Percentiles rank a stretch among this genome's conserved stretches.
These are phyloP conservation scores for Colletotrichum sp. DNA, from an alignment of 2,329 filamentous ascomycete species.

Conservation along the genomic window DNA sequence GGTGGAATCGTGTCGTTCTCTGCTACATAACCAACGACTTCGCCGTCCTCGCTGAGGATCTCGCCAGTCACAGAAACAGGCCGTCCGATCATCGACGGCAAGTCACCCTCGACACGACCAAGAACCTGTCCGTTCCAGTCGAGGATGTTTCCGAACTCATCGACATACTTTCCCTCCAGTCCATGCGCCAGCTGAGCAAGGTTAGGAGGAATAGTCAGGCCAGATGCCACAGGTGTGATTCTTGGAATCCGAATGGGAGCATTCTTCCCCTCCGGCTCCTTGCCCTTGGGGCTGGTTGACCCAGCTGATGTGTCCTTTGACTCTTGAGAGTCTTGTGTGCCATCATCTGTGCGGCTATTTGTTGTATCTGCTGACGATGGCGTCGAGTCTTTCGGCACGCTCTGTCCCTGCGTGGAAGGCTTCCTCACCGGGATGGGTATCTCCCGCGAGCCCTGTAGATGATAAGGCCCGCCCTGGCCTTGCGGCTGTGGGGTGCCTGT, in stretches of 20 bases:
- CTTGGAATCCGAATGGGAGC: constrained; percentile 41
- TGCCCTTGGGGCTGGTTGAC: background rate
- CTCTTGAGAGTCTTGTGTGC: background rate
- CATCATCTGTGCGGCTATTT: constrained; percentile 11
- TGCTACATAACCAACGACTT: constrained; percentile 48
- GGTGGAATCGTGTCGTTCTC: constrained; percentile 40
- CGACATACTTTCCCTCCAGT: constrained; percentile 52
- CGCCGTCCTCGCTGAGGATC: constrained; percentile 47
- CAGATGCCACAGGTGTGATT: constrained; percentile 42
- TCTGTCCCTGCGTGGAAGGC: constrained; percentile 4
- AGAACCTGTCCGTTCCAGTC: constrained; percentile 55
- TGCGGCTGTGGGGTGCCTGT: constrained; percentile 7
- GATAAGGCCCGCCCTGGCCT: constrained; percentile 4
- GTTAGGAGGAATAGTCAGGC: constrained; percentile 31
- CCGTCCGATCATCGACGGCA: constrained; percentile 59
- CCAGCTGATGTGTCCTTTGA: background rate
- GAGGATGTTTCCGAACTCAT: constrained; percentile 60
- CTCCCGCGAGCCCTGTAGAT: constrained; percentile 16
- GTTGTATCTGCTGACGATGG: background rate
- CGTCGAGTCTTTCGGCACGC: background rate
- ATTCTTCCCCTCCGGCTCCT: constrained; percentile 15
- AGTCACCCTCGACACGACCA: constrained; percentile 56
- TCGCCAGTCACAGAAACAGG: constrained; percentile 51
- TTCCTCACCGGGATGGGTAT: constrained; percentile 19
- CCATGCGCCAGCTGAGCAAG: constrained; percentile 40